These are phyloP conservation scores for Primulina huaijiensis DNA, from an alignment of 257 asterid species.

Conservation along the genomic window DNA sequence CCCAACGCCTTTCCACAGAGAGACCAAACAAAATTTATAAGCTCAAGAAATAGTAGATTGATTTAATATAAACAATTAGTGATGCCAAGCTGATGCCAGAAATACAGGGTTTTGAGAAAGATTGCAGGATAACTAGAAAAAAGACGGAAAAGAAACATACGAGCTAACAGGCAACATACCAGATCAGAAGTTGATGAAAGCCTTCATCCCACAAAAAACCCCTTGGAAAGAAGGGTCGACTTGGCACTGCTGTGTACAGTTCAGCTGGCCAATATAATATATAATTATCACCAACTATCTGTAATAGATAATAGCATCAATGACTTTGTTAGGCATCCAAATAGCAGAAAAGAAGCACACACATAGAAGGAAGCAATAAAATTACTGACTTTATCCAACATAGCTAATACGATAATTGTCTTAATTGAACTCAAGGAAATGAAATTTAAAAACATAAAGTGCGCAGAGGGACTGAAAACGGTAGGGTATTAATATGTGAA, in stretches of 20 bases:
- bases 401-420: background rate
- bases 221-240: slow-evolving; percentile 97
- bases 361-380: slow-evolving; percentile 15
- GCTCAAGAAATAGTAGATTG: slow-evolving; percentile 5
- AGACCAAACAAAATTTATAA: slow-evolving; percentile 17
- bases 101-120: slow-evolving; percentile 13
- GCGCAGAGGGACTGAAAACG: background rate
- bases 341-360: slow-evolving; percentile 16
- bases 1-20: slow-evolving; percentile 84
- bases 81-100: slow-evolving; percentile 9
- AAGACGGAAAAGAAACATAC: background rate
- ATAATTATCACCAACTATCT: slow-evolving; percentile 57
- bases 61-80: background rate
- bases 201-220: slow-evolving; percentile 99
- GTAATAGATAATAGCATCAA: slow-evolving; percentile 45
- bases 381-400: slow-evolving; percentile 8
- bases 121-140: background rate
- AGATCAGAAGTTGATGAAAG: slow-evolving; percentile 87
- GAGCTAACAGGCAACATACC: slow-evolving; percentile 50
- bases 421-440: background rate
- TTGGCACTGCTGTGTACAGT: slow-evolving; percentile 96
- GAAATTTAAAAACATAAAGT: slow-evolving; percentile 4
- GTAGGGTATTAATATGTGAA: background rate
- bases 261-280: slow-evolving; percentile 95
- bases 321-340: slow-evolving; percentile 44